phyloP scores from a whole-genome alignment of 1,284 basidiomycete genomes.

The Rhodotorula mucilaginosa region DNA sequence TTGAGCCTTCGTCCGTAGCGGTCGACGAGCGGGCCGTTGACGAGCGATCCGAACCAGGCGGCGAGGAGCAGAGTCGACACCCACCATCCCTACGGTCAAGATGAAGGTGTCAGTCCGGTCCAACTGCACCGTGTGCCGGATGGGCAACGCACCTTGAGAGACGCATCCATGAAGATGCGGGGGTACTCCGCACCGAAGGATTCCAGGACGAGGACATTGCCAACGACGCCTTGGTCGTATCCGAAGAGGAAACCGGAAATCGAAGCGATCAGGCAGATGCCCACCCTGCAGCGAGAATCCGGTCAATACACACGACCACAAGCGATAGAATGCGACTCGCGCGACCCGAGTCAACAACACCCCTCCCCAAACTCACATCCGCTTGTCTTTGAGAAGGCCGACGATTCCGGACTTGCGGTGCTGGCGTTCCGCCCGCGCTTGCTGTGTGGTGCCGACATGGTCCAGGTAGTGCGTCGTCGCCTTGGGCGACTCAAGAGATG shows the following conservation, averaged over 20 bases:
- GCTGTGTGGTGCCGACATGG: neutral
- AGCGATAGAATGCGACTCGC: too few relatives aligned
- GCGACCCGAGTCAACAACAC: neutral
- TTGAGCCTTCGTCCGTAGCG: constrained; percentile 25
- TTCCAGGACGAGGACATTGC: constrained; percentile 35
- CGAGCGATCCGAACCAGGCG: constrained; percentile 37
- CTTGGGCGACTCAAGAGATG: neutral
- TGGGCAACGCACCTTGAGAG: neutral
- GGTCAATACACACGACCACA: neutral
- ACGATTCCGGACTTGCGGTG: neutral
- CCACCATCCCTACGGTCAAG: constrained; percentile 30
- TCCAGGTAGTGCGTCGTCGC: neutral
- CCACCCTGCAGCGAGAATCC: neutral
- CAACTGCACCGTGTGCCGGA: neutral
- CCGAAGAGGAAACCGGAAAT: constrained; percentile 1
- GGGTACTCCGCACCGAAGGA: constrained; percentile 36
- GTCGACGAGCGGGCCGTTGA: constrained; percentile 42
- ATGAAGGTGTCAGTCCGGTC: constrained; percentile 13
- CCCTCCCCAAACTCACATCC: neutral
- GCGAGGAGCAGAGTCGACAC: constrained; percentile 37
- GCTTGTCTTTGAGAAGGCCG: constrained; percentile 6
- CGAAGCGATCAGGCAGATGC: neutral
- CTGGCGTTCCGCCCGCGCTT: neutral
- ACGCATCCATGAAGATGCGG: neutral
- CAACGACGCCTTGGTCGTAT: constrained; percentile 27